phyloP scores from a whole-genome alignment of 2,329 filamentous ascomycete species.

The Diaporthe citriasiana region DNA sequence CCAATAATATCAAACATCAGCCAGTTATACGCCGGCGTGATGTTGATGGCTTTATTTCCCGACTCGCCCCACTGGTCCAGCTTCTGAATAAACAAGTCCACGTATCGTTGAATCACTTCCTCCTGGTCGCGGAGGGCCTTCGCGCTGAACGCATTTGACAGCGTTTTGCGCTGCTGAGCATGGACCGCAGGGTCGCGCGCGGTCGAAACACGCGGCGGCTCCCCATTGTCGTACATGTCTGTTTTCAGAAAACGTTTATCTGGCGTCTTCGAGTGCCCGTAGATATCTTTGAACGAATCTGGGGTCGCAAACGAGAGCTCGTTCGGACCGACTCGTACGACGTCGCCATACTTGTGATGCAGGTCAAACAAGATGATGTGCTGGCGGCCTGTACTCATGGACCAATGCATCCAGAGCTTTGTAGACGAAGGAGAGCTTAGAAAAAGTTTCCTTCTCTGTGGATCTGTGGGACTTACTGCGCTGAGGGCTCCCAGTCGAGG shows the following conservation, averaged over 20 bases:
- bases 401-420: background rate
- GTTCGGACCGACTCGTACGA: slow-evolving; percentile 57
- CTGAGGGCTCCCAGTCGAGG: slow-evolving; percentile 25
- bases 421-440: background rate
- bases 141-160: slow-evolving; percentile 49
- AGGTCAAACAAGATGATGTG: background rate
- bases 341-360: slow-evolving; percentile 37
- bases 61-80: slow-evolving; percentile 38
- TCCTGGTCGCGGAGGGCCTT: slow-evolving; percentile 50
- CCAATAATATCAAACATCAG: slow-evolving; percentile 57
- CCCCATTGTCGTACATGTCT: slow-evolving; percentile 50
- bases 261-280: slow-evolving; percentile 49
- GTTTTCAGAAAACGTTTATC: slow-evolving; percentile 48
- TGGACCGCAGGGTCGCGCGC: slow-evolving; percentile 47
- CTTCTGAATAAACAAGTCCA: slow-evolving; percentile 43
- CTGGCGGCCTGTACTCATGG: slow-evolving; percentile 4
- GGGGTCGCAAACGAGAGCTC: slow-evolving; percentile 56
- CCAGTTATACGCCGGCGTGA: slow-evolving; percentile 50
- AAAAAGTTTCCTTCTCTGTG: background rate
- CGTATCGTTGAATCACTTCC: slow-evolving; percentile 45
- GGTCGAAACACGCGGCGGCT: slow-evolving; percentile 46
- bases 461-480: background rate
- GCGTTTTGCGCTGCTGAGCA: slow-evolving; percentile 41
- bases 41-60: slow-evolving; percentile 45
- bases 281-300: slow-evolving; percentile 57